A percentile compares a stretch with the other conserved stretches of the same genome.
Conservation (phyloP, 176 grass and related monocot species). For the Puccinellia tenuiflora region DNA sequence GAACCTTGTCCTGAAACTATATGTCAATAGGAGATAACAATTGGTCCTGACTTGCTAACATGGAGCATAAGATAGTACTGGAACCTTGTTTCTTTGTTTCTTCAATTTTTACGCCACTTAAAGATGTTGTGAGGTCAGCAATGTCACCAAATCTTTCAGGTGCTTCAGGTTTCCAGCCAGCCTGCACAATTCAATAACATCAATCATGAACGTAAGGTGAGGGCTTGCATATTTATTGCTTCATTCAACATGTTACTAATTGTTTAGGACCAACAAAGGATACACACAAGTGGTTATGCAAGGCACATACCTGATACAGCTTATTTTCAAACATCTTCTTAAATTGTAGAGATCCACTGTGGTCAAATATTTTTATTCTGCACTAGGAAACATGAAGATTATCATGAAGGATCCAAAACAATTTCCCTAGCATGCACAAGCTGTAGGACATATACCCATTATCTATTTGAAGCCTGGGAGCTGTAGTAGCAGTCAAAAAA, state of each 20-base stretch:
- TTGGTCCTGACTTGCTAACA: slow-evolving; percentile 10
- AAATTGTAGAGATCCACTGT: slow-evolving; percentile 73
- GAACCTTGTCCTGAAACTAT: slow-evolving; percentile 57
- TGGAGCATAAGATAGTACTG: slow-evolving; percentile 21
- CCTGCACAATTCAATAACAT: slow-evolving; percentile 39
- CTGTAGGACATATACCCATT: slow-evolving; percentile 57
- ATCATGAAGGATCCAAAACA: slow-evolving; percentile 6
- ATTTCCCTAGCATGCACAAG: slow-evolving; percentile 14
- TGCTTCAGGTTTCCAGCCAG: slow-evolving; percentile 83
- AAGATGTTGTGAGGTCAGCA: slow-evolving; percentile 55
- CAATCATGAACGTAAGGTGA: not conserved
- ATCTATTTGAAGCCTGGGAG: slow-evolving; percentile 93
- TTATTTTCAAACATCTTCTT: slow-evolving; percentile 82
- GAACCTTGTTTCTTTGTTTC: slow-evolving; percentile 79
- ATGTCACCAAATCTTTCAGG: slow-evolving; percentile 88
- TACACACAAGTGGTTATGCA: not conserved
- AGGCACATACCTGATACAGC: slow-evolving; percentile 67
- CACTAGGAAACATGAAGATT: slow-evolving; percentile 15
- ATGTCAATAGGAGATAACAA: slow-evolving; percentile 21
- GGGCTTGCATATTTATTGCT: not conserved
- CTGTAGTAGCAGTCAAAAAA: slow-evolving; percentile 96
- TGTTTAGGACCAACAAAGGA: not conserved
- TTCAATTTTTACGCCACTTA: slow-evolving; percentile 73
- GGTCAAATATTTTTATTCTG: slow-evolving; percentile 92
- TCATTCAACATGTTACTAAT: not conserved